Percentiles rank a stretch among this genome's conserved stretches.
These are phyloP conservation scores for Antitrichia curtipendula DNA, from an alignment of 225 moss, liverwort and hornwort genomes.

Conservation along the genomic window DNA sequence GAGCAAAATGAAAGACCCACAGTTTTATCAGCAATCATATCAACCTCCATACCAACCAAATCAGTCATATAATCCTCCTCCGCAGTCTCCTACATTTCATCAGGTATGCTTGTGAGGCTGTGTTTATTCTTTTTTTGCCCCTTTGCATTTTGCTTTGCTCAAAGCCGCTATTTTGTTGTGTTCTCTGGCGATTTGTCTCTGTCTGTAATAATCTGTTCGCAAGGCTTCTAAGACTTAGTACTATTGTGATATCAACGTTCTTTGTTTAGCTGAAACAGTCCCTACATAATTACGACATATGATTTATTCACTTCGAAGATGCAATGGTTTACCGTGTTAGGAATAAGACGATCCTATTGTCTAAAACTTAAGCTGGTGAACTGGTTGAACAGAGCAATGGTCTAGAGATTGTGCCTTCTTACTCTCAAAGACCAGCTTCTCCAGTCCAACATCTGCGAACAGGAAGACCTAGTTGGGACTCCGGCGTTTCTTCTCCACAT, in stretches of 20 bases:
- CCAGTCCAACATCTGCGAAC: conserved; percentile 48
- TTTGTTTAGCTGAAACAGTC: neutral
- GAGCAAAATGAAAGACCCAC: conserved; percentile 72
- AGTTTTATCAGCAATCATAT: conserved; percentile 52
- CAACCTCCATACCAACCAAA: conserved; percentile 51
- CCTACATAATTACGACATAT: neutral
- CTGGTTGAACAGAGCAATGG: conserved; percentile 62
- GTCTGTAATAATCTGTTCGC: neutral
- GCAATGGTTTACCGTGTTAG: neutral
- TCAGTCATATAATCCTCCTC: conserved; percentile 44
- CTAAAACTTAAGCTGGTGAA: neutral
- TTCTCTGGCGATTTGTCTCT: neutral
- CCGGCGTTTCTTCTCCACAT: conserved; percentile 53
- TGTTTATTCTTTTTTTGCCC: neutral
- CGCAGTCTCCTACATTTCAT: conserved; percentile 57
- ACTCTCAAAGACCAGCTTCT: conserved; percentile 60
- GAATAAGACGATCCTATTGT: neutral
- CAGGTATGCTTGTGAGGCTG: neutral
- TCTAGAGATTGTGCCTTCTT: conserved; percentile 84
- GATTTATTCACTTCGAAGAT: neutral
- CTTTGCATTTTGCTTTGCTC: neutral
- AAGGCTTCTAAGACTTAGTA: neutral
- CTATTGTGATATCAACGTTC: neutral
- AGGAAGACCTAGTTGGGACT: conserved; percentile 56
- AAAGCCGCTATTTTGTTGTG: neutral